A percentile compares a stretch with the other conserved stretches of the same genome.
Evolutionary conservation across 2,329 filamentous ascomycete species (phyloP).

Genomic region (Talaromyces sp.): DNA sequence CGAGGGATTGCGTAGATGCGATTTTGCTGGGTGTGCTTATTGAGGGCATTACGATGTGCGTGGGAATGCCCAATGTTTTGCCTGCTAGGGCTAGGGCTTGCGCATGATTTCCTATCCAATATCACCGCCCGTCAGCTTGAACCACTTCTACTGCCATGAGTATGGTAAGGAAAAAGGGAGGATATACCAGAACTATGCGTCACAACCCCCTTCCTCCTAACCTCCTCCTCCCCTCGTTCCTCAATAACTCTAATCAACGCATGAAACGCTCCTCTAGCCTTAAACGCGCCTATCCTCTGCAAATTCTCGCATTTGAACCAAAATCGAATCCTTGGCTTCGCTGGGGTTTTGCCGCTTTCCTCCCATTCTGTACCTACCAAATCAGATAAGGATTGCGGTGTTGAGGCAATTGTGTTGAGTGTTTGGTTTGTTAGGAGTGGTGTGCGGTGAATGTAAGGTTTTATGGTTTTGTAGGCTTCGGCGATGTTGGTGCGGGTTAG

Average conservation of each 20-base stretch:
- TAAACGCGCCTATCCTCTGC: conserved; percentile 88
- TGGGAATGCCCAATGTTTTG: conserved; percentile 64
- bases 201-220: conserved; percentile 65
- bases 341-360: conserved; percentile 45
- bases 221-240: conserved; percentile 57
- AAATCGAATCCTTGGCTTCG: conserved; percentile 62
- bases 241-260: conserved; percentile 65
- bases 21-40: conserved; percentile 84
- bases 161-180: neutral
- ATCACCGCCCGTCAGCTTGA: neutral
- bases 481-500: conserved; percentile 68
- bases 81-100: conserved; percentile 88
- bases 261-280: conserved; percentile 85
- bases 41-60: conserved; percentile 87
- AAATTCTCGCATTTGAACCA: conserved; percentile 97
- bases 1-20: conserved; percentile 71
- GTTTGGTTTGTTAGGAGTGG: conserved; percentile 76
- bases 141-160: neutral
- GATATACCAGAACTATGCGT: conserved; percentile 78
- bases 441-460: conserved; percentile 72
- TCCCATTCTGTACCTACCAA: conserved; percentile 55
- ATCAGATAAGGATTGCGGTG: conserved; percentile 53
- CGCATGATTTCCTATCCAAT: conserved; percentile 73
- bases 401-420: conserved; percentile 68
- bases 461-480: conserved; percentile 67